These are phyloP conservation scores for Trichoderma reesei DNA, from an alignment of 495 filamentous ascomycete species.

Conservation along the genomic window DNA sequence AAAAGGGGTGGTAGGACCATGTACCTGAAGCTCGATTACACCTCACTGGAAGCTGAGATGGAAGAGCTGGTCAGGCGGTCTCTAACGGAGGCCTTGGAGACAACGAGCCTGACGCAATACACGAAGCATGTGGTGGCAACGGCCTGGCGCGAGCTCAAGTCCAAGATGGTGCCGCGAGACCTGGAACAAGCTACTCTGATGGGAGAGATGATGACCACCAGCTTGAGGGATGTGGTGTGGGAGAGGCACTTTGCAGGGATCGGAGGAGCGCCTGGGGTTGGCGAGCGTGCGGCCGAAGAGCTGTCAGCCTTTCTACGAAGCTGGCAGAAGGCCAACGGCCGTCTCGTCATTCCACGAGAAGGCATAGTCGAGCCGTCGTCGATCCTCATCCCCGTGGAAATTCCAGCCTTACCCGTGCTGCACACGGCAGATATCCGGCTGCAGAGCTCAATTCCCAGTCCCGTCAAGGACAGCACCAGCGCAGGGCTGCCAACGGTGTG, in stretches of 20 bases:
- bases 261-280: conserved; percentile 20
- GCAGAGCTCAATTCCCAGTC: conserved; percentile 22
- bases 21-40: conserved; percentile 66
- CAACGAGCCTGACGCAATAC: conserved; percentile 32
- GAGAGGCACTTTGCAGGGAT: conserved; percentile 35
- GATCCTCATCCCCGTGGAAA: conserved; percentile 67
- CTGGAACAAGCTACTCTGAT: conserved; percentile 48
- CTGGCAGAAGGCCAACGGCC: conserved; percentile 31
- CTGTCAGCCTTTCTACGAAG: conserved; percentile 25
- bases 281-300: conserved; percentile 18
- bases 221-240: conserved; percentile 28
- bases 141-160: conserved; percentile 43
- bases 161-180: conserved; percentile 45
- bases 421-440: conserved; percentile 71
- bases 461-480: conserved; percentile 16
- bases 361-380: conserved; percentile 24
- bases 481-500: conserved; percentile 34
- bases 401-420: conserved; percentile 77
- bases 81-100: conserved; percentile 30
- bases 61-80: conserved; percentile 32
- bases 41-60: conserved; percentile 64
- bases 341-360: conserved; percentile 21
- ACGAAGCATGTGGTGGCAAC: conserved; percentile 37
- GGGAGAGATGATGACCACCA: conserved; percentile 36
- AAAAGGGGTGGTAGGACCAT: conserved; percentile 43